Evolutionary conservation across 1,284 basidiomycete genomes (phyloP), one percentile per base, ranked within the genome.

Genomic region (Moniliella sp.): DNA sequence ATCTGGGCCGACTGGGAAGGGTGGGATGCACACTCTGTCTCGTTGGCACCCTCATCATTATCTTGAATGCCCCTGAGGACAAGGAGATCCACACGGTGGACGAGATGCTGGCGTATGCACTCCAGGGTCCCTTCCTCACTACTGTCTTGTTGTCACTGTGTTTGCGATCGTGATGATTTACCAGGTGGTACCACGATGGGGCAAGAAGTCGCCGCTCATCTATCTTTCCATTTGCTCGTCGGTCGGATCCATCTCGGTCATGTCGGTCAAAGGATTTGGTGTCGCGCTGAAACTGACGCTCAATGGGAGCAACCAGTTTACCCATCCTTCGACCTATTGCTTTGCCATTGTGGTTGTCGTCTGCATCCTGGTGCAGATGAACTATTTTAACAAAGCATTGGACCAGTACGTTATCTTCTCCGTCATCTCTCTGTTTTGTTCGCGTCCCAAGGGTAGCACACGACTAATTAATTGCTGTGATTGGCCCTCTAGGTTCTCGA

Each of bases 341-440:
- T 93, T 97, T 52, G 81, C 74, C 26, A 68, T 82, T 32, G 73
- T 82, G 18, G 78, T 86, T 2, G 70, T 71, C 1, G 65, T 74
- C 2, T 94, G 83, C 64, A 94, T 97, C 53, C 57, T 91, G 32
- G 73, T 91, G 1, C 86, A 93, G 64, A 86, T 91, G 79, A 88
- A 93, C 65, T 97, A 91, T 67, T 93, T 94, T 66, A 97, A 94
- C 69, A 93, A 93, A 61, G 91, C 88, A 0, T 69, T 97, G 33
- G 88, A 94, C 58, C 81, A 76, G 1, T 97, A 94, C 63, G 84
- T 82, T 3, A 94, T 88, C 25, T 27, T n/a, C 25, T 27, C 5
- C 5, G 5, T 8, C n/a, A 27, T n/a, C n/a, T n/a, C n/a, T n/a
- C 25, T 27, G 97, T 94, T 57, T 80, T 94, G n/a, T 14, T 13